A percentile compares a stretch with the other conserved stretches of the same genome.
Conservation (phyloP, 1,284 basidiomycete genomes). For the Rhodotorula sp. region DNA sequence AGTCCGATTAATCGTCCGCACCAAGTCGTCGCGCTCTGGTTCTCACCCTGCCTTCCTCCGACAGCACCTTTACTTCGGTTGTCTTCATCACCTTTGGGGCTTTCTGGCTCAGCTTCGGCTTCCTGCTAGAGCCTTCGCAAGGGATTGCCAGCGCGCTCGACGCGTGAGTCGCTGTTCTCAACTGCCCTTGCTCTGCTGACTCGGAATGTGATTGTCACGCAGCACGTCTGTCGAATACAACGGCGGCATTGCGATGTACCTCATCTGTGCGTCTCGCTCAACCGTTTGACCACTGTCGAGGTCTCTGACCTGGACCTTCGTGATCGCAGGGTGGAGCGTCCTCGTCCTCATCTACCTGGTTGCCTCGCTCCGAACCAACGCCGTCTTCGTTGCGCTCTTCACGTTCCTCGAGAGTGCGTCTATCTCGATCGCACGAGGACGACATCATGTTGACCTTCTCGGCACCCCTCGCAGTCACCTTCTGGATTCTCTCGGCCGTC, state of each 20-base stretch:
- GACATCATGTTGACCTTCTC: not conserved
- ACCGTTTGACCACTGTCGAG: not conserved
- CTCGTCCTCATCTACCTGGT: conserved; percentile 41
- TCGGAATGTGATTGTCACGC: not conserved
- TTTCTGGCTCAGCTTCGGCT: conserved; percentile 39
- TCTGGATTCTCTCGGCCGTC: conserved; percentile 39
- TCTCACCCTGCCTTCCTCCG: not conserved
- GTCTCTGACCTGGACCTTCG: conserved; percentile 9
- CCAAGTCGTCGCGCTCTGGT: not conserved
- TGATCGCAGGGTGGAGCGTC: conserved; percentile 33
- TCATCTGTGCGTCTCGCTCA: conserved; percentile 6
- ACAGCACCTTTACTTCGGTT: conserved; percentile 41
- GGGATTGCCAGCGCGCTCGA: conserved; percentile 24
- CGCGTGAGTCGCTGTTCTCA: conserved; percentile 6
- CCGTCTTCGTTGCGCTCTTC: conserved; percentile 44
- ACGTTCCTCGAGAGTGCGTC: conserved; percentile 34
- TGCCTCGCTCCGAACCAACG: conserved; percentile 43
- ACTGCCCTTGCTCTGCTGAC: not conserved
- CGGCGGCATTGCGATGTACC: conserved; percentile 34
- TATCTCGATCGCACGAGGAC: too few relatives aligned
- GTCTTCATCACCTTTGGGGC: conserved; percentile 43
- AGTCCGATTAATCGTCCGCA: not conserved
- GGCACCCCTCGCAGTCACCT: conserved; percentile 5
- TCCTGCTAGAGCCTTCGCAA: conserved; percentile 27
- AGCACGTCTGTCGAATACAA: conserved; percentile 29